Evolutionary conservation across 805 yeast species (phyloP).

Genomic region (Debaryomyces prosopidis): DNA sequence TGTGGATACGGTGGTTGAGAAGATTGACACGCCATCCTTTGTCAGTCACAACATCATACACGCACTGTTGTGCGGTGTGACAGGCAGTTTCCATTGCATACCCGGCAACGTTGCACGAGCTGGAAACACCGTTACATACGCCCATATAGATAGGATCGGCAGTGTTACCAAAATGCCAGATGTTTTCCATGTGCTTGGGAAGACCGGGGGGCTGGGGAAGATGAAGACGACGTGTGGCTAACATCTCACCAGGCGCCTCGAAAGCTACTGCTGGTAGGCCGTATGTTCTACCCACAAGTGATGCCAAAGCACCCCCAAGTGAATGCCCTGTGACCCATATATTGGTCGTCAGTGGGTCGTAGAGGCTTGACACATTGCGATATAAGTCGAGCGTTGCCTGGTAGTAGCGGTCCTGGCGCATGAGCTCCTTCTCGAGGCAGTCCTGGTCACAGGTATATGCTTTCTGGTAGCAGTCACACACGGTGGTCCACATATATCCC

Average conservation of each 20-base stretch:
- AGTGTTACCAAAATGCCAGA: conserved; percentile 95
- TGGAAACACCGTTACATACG: conserved; percentile 90
- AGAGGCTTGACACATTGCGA: conserved; percentile 62
- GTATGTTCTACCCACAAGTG: conserved; percentile 81
- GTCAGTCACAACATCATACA: conserved; percentile 87
- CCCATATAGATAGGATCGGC: conserved; percentile 98
- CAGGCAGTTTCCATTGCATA: conserved; percentile 97
- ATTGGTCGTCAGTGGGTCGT: conserved; percentile 60
- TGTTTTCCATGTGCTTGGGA: conserved; percentile 71
- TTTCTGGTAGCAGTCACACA: conserved; percentile 86
- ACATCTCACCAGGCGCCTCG: conserved; percentile 89
- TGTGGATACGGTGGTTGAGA: conserved; percentile 85
- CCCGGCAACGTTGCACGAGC: conserved; percentile 87
- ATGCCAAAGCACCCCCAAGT: conserved; percentile 83
- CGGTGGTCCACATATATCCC: conserved; percentile 89
- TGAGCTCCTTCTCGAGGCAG: conserved; percentile 77
- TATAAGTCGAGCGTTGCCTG: conserved; percentile 77
- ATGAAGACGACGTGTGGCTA: conserved; percentile 83
- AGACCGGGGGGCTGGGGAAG: conserved; percentile 92
- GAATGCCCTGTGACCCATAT: conserved; percentile 97
- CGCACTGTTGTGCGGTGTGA: conserved; percentile 85
- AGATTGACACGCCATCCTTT: conserved; percentile 89
- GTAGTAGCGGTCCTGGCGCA: conserved; percentile 78
- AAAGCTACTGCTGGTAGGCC: conserved; percentile 89
- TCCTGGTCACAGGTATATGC: conserved; percentile 86